These are phyloP conservation scores for Auricularia auricula-judae DNA, from an alignment of 768 basidiomycete species.

Conservation along the genomic window DNA sequence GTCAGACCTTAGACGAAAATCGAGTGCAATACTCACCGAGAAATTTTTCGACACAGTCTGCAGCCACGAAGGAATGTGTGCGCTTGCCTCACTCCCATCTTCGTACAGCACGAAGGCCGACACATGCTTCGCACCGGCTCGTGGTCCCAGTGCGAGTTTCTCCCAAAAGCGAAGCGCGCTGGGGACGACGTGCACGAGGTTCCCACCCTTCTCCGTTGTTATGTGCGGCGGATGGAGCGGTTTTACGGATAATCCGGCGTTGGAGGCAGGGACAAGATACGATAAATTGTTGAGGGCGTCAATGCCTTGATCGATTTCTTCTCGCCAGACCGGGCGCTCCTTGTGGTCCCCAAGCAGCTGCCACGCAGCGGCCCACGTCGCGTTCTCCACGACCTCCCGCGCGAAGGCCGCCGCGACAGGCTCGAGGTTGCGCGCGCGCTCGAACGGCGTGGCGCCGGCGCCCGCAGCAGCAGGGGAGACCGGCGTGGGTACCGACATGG, in stretches of 20 bases:
- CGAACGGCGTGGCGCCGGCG: slow-evolving; percentile 38
- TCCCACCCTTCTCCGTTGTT: slow-evolving; percentile 54
- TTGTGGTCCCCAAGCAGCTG: slow-evolving; percentile 4
- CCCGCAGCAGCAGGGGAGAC: slow-evolving; percentile 70
- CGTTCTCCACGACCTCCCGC: slow-evolving; percentile 64
- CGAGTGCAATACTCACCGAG: slow-evolving; percentile 32
- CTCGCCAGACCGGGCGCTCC: neutral
- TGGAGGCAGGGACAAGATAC: neutral
- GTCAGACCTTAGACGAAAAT: neutral
- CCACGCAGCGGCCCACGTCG: slow-evolving; percentile 60
- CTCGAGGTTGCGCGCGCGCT: slow-evolving; percentile 58
- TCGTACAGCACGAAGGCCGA: slow-evolving; percentile 61
- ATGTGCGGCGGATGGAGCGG: slow-evolving; percentile 45
- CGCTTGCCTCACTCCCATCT: slow-evolving; percentile 38
- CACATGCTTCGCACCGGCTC: slow-evolving; percentile 60
- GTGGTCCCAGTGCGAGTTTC: slow-evolving; percentile 65
- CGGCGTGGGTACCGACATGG: slow-evolving; percentile 64
- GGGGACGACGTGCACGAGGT: slow-evolving; percentile 57
- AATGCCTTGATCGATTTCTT: slow-evolving; percentile 18
- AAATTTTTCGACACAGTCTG: slow-evolving; percentile 41
- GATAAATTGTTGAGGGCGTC: slow-evolving; percentile 18
- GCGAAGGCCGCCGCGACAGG: slow-evolving; percentile 52
- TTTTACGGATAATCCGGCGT: slow-evolving; percentile 2
- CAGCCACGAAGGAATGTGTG: slow-evolving; percentile 51
- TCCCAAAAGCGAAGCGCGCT: slow-evolving; percentile 77